These are phyloP conservation scores for Cordyceps sp. DNA, from an alignment of 2,329 filamentous ascomycete genomes.

Conservation along the genomic window DNA sequence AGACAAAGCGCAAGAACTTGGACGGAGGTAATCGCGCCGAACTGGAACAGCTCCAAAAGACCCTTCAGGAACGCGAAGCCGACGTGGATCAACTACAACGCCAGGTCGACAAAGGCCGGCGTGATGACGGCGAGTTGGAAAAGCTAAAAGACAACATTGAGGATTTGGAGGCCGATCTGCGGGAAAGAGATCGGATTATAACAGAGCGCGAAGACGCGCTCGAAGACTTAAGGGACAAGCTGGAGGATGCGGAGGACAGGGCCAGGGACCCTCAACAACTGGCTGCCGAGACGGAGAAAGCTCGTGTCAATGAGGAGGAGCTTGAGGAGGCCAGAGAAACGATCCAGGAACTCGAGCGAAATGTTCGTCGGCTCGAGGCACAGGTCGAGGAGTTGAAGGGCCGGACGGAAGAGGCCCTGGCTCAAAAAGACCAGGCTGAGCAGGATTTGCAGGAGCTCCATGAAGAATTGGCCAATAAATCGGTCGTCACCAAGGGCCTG, in stretches of 20 bases:
- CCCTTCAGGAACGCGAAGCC: constrained; percentile 39
- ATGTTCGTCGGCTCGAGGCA: constrained; percentile 34
- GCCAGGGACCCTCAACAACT: constrained; percentile 37
- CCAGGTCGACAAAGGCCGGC: constrained; percentile 38
- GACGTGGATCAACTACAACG: constrained; percentile 44
- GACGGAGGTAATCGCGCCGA: constrained; percentile 52
- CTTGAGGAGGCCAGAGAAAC: constrained; percentile 39
- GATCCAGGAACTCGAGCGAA: constrained; percentile 40
- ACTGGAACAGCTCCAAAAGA: constrained; percentile 37
- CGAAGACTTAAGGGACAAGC: constrained; percentile 43
- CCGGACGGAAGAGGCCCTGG: constrained; percentile 33
- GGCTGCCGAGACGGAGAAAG: constrained; percentile 38
- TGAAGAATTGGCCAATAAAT: constrained; percentile 67
- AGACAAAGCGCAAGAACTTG: constrained; percentile 57
- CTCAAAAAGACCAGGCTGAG: constrained; percentile 40
- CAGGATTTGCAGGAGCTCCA: constrained; percentile 48
- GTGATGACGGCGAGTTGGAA: constrained; percentile 39
- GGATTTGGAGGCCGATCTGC: constrained; percentile 59
- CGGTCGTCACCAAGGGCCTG: constrained; percentile 56
- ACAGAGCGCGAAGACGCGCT: constrained; percentile 62
- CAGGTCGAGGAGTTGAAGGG: constrained; percentile 38
- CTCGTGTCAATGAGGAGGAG: constrained; percentile 31
- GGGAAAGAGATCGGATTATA: constrained; percentile 58
- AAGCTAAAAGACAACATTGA: constrained; percentile 57
- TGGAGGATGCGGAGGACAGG: constrained; percentile 37